Evolutionary conservation across 345 rosid species (phyloP).

Genomic region (Eucalyptus paniculata): DNA sequence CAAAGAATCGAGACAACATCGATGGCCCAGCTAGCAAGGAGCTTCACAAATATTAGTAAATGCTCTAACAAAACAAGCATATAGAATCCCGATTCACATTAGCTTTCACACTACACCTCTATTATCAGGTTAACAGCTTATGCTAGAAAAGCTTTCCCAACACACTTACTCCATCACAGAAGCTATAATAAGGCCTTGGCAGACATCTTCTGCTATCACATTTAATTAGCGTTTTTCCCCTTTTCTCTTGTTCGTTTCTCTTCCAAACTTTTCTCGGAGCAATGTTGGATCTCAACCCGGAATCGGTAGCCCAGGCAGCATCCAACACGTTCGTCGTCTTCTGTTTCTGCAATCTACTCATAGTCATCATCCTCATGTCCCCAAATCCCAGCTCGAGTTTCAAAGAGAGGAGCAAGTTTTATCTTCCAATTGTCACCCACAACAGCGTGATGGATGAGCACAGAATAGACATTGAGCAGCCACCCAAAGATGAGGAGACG

Average conservation of each 20-base stretch:
- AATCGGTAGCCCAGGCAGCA: conserved; percentile 2
- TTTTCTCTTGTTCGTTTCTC: background rate
- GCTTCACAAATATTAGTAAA: background rate
- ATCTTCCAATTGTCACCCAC: background rate
- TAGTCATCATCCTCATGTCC: conserved; percentile 6
- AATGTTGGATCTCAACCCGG: conserved; percentile 2
- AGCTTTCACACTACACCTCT: conserved; percentile 14
- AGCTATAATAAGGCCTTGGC: background rate
- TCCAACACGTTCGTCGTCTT: conserved; percentile 16
- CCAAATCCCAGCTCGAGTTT: conserved; percentile 2
- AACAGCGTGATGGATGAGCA: background rate
- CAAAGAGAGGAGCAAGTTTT: background rate
- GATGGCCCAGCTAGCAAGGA: background rate
- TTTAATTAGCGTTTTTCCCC: background rate
- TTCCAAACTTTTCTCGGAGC: background rate
- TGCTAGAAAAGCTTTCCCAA: conserved; percentile 6
- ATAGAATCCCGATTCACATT: background rate
- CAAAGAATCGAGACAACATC: background rate
- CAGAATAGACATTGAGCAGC: background rate
- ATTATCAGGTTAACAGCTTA: background rate
- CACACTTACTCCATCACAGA: background rate
- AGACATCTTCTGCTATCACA: background rate
- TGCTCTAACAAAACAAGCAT: background rate
- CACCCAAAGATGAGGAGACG: background rate
- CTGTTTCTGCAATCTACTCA: conserved; percentile 22